Evolutionary conservation across 2,329 filamentous ascomycete genomes (phyloP).

Genomic region (Aphanocladium album): DNA sequence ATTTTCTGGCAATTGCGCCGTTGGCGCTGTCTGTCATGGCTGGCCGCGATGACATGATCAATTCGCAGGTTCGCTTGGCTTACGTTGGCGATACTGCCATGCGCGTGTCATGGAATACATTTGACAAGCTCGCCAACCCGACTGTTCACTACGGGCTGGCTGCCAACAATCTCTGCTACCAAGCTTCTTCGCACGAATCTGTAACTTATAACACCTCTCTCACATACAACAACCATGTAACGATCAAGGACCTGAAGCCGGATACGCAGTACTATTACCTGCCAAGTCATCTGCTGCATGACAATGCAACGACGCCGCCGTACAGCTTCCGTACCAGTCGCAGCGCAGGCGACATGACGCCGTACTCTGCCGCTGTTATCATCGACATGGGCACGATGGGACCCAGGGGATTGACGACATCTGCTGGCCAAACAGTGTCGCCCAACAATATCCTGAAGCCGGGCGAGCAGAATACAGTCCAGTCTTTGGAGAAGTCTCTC

Average conservation of each 20-base stretch:
- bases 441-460: not conserved
- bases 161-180: constrained; percentile 18
- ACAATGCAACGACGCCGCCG: not conserved
- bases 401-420: constrained; percentile 9
- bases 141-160: constrained; percentile 24
- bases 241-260: not conserved
- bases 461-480: not conserved
- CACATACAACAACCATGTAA: constrained; percentile 25
- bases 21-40: not conserved
- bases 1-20: not conserved
- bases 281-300: not conserved
- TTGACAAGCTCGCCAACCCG: constrained; percentile 21
- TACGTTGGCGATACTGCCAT: constrained; percentile 11
- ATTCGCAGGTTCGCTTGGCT: not conserved
- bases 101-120: constrained; percentile 30
- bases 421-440: not conserved
- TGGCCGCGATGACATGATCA: not conserved
- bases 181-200: constrained; percentile 23
- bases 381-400: constrained; percentile 15
- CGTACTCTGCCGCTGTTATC: not conserved
- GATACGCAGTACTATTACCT: not conserved
- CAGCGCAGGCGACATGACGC: not conserved
- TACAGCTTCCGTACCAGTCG: not conserved
- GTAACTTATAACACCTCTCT: constrained; percentile 27
- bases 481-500: not conserved